A percentile compares a stretch with the other conserved stretches of the same genome.
Conservation (phyloP, 768 basidiomycete species). For the Chalciporus sphaerocephalus region DNA sequence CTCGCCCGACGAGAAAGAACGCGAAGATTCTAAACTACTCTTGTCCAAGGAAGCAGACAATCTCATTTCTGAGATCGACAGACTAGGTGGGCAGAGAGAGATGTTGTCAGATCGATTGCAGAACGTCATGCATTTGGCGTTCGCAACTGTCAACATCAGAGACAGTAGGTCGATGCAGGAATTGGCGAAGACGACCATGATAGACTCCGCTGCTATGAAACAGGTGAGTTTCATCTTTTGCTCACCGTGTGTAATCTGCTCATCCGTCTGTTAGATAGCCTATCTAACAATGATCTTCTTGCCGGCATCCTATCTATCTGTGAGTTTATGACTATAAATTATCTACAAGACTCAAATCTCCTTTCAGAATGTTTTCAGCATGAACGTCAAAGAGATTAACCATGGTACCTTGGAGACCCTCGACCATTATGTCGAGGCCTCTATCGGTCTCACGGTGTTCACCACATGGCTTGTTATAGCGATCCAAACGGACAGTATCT, state of each 20-base stretch:
- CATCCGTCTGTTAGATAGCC: slow-evolving; percentile 30
- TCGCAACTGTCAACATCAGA: slow-evolving; percentile 52
- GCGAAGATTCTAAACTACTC: slow-evolving; percentile 27
- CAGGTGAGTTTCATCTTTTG: slow-evolving; percentile 17
- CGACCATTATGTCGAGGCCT: slow-evolving; percentile 35
- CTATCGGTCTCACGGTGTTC: slow-evolving; percentile 45
- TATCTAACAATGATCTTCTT: slow-evolving; percentile 62
- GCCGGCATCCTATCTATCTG: slow-evolving; percentile 44
- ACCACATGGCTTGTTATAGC: slow-evolving; percentile 57
- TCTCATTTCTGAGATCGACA: slow-evolving; percentile 46
- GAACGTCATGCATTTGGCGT: slow-evolving; percentile 40
- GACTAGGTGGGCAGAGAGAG: slow-evolving; percentile 36
- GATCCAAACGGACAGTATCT: slow-evolving; percentile 35
- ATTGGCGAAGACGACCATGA: slow-evolving; percentile 43
- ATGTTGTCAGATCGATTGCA: slow-evolving; percentile 33
- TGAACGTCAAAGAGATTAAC: slow-evolving; percentile 32
- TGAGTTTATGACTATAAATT: slow-evolving; percentile 5
- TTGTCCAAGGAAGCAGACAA: slow-evolving; percentile 47
- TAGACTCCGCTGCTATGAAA: slow-evolving; percentile 40
- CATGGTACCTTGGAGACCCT: slow-evolving; percentile 27
- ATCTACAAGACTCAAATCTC: slow-evolving; percentile 5
- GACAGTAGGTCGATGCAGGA: slow-evolving; percentile 49
- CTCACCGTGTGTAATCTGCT: background rate
- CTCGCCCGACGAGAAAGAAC: slow-evolving; percentile 5
- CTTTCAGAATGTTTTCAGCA: slow-evolving; percentile 31